Conservation (phyloP, 345 rosid species). For the Arabis alpina region DNA sequence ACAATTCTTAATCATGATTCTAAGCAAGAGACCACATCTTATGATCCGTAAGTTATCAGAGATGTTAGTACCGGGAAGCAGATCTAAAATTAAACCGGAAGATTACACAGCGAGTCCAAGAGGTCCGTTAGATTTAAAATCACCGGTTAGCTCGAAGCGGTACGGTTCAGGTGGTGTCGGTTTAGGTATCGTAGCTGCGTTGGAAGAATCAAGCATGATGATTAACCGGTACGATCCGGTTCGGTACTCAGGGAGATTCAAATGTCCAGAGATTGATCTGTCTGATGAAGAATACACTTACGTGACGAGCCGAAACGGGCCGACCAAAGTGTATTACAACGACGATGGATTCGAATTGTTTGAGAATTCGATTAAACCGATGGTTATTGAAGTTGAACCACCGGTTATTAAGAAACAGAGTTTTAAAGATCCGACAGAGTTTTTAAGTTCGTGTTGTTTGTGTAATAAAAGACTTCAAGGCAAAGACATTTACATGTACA, state of each 20-base stretch:
- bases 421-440: conserved; percentile 35
- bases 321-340: conserved; percentile 49
- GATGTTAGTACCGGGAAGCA: conserved; percentile 57
- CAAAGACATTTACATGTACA: conserved; percentile 81
- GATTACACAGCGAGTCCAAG: conserved; percentile 64
- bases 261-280: conserved; percentile 48
- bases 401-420: conserved; percentile 26
- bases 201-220: conserved; percentile 45
- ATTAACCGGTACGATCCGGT: conserved; percentile 44
- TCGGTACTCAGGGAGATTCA: conserved; percentile 43
- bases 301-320: conserved; percentile 58
- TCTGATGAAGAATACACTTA: conserved; percentile 64
- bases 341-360: conserved; percentile 45
- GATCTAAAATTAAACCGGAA: conserved; percentile 40
- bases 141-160: conserved; percentile 59
- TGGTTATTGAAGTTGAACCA: conserved; percentile 30
- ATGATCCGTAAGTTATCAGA: conserved; percentile 72
- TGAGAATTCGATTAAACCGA: conserved; percentile 9
- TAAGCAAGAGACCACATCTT: conserved; percentile 65
- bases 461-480: conserved; percentile 72
- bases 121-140: conserved; percentile 66
- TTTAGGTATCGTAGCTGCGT: conserved; percentile 76
- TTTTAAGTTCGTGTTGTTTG: conserved; percentile 61
- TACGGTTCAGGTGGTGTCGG: conserved; percentile 66
- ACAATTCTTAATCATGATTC: conserved; percentile 31